These are phyloP conservation scores for Dactylis glomerata DNA, from an alignment of 176 grass and related monocot genomes.

Conservation along the genomic window DNA sequence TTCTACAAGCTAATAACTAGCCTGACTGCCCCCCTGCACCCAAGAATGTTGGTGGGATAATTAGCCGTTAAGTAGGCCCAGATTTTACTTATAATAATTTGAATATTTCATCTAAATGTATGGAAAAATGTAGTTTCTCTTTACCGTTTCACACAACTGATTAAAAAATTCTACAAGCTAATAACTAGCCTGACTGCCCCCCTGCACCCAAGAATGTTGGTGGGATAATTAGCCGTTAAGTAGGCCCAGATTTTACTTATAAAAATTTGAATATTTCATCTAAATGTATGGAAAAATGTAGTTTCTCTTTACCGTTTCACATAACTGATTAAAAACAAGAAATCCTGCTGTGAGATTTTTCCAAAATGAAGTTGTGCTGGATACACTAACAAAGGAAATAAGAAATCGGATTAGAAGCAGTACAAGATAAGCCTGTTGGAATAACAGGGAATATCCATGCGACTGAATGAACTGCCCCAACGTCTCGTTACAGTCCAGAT, in stretches of 20 bases:
- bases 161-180: neutral
- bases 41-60: neutral
- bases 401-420: neutral
- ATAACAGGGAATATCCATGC: neutral
- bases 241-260: neutral
- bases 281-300: neutral
- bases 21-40: neutral
- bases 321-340: too few species aligned
- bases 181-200: neutral
- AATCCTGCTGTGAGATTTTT: neutral
- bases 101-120: neutral
- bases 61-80: neutral
- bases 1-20: neutral
- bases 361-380: neutral
- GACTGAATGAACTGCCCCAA: constrained; percentile 12
- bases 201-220: neutral
- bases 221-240: neutral
- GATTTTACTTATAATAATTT: neutral
- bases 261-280: neutral
- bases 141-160: neutral
- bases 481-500: neutral
- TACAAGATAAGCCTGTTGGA: constrained; percentile 10
- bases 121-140: neutral
- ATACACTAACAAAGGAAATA: neutral
- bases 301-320: neutral